These are phyloP conservation scores for Magnolia officinalis DNA, from an alignment of 164 flowering plant genomes.

Conservation along the genomic window DNA sequence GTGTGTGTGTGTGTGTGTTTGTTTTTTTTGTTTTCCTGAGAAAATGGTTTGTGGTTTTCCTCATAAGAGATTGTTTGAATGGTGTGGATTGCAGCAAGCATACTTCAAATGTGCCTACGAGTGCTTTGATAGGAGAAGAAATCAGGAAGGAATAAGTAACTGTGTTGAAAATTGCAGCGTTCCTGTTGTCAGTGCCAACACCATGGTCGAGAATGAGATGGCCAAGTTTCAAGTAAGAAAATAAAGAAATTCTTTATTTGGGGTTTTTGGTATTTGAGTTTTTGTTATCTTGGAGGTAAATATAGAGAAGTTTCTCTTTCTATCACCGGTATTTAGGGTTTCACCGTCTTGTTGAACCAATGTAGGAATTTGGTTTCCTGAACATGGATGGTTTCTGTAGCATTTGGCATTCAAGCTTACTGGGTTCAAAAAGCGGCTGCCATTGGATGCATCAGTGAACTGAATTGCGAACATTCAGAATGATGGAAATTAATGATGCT, in stretches of 20 bases:
- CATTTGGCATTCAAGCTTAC: not conserved
- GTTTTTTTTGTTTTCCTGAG: not conserved
- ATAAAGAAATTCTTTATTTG: not conserved
- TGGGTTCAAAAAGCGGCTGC: not conserved
- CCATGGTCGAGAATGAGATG: slow-evolving; percentile 79
- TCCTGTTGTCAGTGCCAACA: slow-evolving; percentile 75
- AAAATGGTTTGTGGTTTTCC: not conserved
- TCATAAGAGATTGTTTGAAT: slow-evolving; percentile 4
- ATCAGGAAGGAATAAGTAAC: slow-evolving; percentile 60
- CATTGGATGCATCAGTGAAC: no score
- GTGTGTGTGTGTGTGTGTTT: no score
- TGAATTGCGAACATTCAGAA: no score
- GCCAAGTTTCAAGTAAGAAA: slow-evolving; percentile 73
- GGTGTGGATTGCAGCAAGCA: slow-evolving; percentile 60
- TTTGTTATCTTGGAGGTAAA: not conserved
- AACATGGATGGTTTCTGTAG: not conserved
- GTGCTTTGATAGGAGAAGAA: slow-evolving; percentile 83
- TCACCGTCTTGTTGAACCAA: not conserved
- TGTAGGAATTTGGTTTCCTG: not conserved
- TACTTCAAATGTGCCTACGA: slow-evolving; percentile 94
- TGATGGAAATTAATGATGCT: no score
- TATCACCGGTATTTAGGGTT: not conserved
- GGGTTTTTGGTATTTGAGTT: not conserved
- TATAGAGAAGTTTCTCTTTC: not conserved
- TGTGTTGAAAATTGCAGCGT: slow-evolving; percentile 90